Percentiles rank a stretch among this genome's conserved stretches.
phyloP scores from a whole-genome alignment of 768 basidiomycete species.

The Mycena filopes region DNA sequence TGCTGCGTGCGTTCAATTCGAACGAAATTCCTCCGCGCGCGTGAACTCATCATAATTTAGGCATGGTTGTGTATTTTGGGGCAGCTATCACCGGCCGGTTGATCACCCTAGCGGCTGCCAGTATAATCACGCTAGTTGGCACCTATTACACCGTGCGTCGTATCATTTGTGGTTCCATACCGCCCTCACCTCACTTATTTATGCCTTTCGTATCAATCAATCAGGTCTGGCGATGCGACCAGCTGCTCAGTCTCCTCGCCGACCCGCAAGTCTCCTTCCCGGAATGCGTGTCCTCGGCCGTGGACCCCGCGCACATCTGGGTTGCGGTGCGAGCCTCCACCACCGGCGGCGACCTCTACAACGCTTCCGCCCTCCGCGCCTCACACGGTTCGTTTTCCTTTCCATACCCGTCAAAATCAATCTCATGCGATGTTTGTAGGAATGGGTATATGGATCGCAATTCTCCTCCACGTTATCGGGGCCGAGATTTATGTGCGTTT shows the following conservation, averaged over 20 bases:
- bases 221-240: constrained; percentile 40
- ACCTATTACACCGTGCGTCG: constrained; percentile 36
- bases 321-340: constrained; percentile 36
- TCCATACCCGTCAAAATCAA: too few relatives aligned
- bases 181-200: background rate
- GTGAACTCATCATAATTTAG: constrained; percentile 17
- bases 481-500: constrained; percentile 38
- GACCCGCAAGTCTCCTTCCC: constrained; percentile 31
- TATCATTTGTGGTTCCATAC: too few relatives aligned
- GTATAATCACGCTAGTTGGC: constrained; percentile 35
- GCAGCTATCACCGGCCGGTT: constrained; percentile 33
- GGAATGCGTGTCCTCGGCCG: constrained; percentile 30
- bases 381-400: constrained; percentile 26
- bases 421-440: constrained; percentile 4
- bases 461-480: constrained; percentile 35
- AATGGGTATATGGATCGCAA: constrained; percentile 40
- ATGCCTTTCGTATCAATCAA: background rate
- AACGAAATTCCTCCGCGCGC: too few relatives aligned
- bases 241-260: constrained; percentile 33
- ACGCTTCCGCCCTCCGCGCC: constrained; percentile 34
- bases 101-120: constrained; percentile 28
- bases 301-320: constrained; percentile 25
- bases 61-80: constrained; percentile 35
- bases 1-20: constrained; percentile 36
- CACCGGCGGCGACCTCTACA: constrained; percentile 20